phyloP scores from a whole-genome alignment of 768 basidiomycete species.

The Lactifluus volemus region DNA sequence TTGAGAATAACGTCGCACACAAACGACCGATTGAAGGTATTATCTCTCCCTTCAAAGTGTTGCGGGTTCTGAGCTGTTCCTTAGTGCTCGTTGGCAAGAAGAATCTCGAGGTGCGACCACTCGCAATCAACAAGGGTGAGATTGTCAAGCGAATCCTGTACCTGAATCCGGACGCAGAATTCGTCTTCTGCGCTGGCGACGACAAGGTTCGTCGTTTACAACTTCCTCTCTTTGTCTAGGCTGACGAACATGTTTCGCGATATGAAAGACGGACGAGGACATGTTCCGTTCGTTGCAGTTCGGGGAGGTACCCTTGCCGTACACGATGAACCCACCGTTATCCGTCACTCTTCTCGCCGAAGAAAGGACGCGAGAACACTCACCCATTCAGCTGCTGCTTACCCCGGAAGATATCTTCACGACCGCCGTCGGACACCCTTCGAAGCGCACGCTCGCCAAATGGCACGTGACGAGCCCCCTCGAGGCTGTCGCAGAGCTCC shows the following conservation, averaged over 20 bases:
- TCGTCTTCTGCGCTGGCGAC: slow-evolving; percentile 96
- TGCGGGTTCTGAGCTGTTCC: neutral
- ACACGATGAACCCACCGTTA: slow-evolving; percentile 45
- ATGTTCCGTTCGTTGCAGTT: slow-evolving; percentile 92
- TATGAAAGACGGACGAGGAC: slow-evolving; percentile 84
- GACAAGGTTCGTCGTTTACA: slow-evolving; percentile 59
- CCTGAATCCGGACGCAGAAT: slow-evolving; percentile 88
- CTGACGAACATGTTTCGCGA: neutral
- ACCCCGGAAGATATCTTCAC: slow-evolving; percentile 72
- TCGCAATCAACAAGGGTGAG: slow-evolving; percentile 97
- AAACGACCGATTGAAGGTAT: slow-evolving; percentile 90
- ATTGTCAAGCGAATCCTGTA: slow-evolving; percentile 94
- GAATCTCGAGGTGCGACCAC: slow-evolving; percentile 93
- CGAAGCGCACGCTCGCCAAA: slow-evolving; percentile 80
- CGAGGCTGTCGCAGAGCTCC: slow-evolving; percentile 77
- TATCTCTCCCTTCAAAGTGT: neutral
- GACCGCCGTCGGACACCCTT: slow-evolving; percentile 85
- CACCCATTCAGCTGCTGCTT: slow-evolving; percentile 52
- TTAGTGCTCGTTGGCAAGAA: slow-evolving; percentile 94
- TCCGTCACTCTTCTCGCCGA: slow-evolving; percentile 34
- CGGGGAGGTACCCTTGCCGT: slow-evolving; percentile 24
- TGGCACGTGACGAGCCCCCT: slow-evolving; percentile 90
- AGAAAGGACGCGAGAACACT: slow-evolving; percentile 27
- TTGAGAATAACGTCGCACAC: slow-evolving; percentile 90
- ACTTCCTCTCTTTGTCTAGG: too few relatives aligned